Conservation (phyloP, 495 filamentous ascomycete genomes). For the Platismatia glauca region DNA sequence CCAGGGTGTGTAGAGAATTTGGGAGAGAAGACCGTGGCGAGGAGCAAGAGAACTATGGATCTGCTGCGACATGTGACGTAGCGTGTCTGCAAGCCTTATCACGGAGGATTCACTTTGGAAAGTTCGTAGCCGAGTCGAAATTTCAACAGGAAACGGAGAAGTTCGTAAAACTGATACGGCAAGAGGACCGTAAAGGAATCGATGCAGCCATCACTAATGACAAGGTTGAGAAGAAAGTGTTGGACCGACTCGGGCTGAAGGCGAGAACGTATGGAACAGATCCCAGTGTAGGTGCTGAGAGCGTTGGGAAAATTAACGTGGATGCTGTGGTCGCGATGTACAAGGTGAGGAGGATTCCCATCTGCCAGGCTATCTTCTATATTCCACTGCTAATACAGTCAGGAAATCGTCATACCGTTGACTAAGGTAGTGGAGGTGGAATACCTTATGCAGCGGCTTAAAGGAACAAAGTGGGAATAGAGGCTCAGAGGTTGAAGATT, state of each 20-base stretch:
- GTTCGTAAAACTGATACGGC: constrained; percentile 73
- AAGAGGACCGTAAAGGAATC: constrained; percentile 68
- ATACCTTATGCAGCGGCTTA: constrained; percentile 89
- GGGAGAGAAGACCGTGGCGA: constrained; percentile 72
- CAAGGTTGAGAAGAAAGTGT: constrained; percentile 82
- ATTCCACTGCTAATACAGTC: constrained; percentile 22
- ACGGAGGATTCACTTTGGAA: constrained; percentile 91
- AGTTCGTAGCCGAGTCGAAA: constrained; percentile 98
- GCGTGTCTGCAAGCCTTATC: constrained; percentile 84
- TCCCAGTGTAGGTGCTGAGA: constrained; percentile 55
- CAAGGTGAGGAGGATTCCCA: constrained; percentile 42
- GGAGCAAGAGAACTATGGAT: constrained; percentile 90
- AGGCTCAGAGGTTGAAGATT: neutral
- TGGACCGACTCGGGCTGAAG: constrained; percentile 81
- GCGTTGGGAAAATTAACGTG: constrained; percentile 70
- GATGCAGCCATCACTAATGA: constrained; percentile 84
- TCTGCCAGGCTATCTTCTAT: neutral
- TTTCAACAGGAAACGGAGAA: constrained; percentile 73
- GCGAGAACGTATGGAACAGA: constrained; percentile 93
- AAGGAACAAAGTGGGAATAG: constrained; percentile 55
- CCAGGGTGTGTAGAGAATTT: constrained; percentile 65
- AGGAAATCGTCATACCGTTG: constrained; percentile 88
- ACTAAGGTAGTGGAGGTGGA: constrained; percentile 98
- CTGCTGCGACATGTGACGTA: constrained; percentile 84
- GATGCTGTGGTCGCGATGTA: constrained; percentile 94